A percentile compares a stretch with the other conserved stretches of the same genome.
These are phyloP conservation scores for Gossypium mustelinum DNA, from an alignment of 345 rosid genomes.

Conservation along the genomic window DNA sequence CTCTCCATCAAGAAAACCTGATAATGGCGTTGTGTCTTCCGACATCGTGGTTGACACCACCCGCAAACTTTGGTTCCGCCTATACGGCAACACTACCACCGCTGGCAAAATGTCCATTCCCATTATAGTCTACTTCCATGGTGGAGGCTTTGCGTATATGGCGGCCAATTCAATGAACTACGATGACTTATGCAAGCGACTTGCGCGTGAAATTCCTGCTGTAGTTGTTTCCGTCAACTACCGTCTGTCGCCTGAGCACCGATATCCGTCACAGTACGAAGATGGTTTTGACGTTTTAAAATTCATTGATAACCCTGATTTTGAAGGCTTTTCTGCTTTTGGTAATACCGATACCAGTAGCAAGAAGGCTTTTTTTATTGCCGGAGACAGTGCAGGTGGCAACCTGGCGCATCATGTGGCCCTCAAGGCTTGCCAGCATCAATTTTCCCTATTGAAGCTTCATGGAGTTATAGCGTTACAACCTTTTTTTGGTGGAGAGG, in stretches of 20 bases:
- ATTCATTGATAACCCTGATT: constrained; percentile 19
- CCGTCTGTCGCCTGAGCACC: constrained; percentile 37
- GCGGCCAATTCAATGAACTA: constrained; percentile 16
- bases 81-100: constrained; percentile 1
- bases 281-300: constrained; percentile 20
- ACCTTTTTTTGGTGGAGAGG: neutral
- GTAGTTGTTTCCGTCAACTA: constrained; percentile 32
- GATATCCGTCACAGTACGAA: constrained; percentile 32
- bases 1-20: constrained; percentile 10
- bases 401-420: constrained; percentile 8
- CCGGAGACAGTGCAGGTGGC: constrained; percentile 28
- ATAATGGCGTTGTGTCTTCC: constrained; percentile 11
- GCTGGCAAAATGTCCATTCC: constrained; percentile 11
- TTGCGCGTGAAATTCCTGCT: constrained; percentile 23
- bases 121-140: constrained; percentile 32
- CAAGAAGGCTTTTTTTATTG: constrained; percentile 19
- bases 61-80: constrained; percentile 32
- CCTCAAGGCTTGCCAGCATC: constrained; percentile 7
- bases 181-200: constrained; percentile 24
- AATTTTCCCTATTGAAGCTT: constrained; percentile 15
- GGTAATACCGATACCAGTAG: constrained; percentile 4
- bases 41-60: constrained; percentile 18
- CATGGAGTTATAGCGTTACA: constrained; percentile 24
- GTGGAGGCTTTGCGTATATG: constrained; percentile 33
- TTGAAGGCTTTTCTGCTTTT: constrained; percentile 4